Base-by-base conservation (phyloP, 225 moss, liverwort and hornwort species). In the Polytrichum commune region DNA sequence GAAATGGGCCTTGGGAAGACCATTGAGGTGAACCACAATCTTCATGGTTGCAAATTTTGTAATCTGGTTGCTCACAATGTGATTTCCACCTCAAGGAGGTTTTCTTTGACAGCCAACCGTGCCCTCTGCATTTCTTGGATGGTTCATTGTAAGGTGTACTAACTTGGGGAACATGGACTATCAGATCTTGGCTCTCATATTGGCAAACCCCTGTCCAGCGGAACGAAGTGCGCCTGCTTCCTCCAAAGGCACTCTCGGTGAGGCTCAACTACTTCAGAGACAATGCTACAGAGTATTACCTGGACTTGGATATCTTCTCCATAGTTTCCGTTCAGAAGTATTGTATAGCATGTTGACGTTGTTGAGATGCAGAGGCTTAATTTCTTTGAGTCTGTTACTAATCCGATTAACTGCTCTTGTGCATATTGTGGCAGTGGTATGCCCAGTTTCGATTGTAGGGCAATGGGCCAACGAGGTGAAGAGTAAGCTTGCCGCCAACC, bases 1-100 rank as follows among this genome's bases (percentile, higher is more conserved):
- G 96, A 97, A 83, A 97, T 97, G 96, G 96, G 96, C n/a, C 89
- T 97, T 5, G 96, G 96, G 32, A 97, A 97, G 82, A 97, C 96
- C 20, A 93, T 97, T 70, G 96, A 97, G 93, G 96, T 97, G 56
- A 75, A 72, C 38, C 30, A 46, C 16, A 46, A 4, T 13, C 16
- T 26, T 5, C 22, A 46, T 16, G 46, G 46, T 13, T 46, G 16
- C 46, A 46, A 46, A 4, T 16, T 46, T 13, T 46, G 46, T 46
- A 46, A 3, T 46, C 16, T 46, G 46, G 46, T 46, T 46, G 46
- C 13, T 32, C 32, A 46, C 46, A 46, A 46, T 46, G 46, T 46
- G 13, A 46, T 46, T 13, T 32, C 7, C 0, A 46, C 46, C 13
- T 46, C 46, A 46, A 46, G 46, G 46, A 46, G 2, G 9, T 9